Base-by-base conservation (phyloP, 768 basidiomycete genomes). In the Lyophyllum atratum region DNA sequence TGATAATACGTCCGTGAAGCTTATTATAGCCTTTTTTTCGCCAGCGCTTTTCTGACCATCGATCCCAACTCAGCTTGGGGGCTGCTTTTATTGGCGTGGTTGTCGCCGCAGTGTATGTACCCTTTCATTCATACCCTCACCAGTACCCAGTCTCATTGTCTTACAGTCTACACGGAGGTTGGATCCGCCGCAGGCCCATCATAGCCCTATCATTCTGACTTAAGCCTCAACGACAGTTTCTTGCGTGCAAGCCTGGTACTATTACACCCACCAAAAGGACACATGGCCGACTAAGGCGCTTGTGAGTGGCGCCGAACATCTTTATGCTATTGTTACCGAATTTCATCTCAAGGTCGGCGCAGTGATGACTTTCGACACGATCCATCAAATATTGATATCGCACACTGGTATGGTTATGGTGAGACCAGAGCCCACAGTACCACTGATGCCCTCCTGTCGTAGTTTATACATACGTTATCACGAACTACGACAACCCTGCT, bases 241-340 rank as follows among this genome's bases (percentile, higher is more conserved):
- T 7, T 73, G 73, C 39, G 68, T 85, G 26, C 85, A 86, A 65
- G 74, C 77, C 1, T 83, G 76, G 74, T 84, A 79, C 59, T 86
- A 85, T 61, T 85, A 68, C 54, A 73, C 69, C 15, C 76, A 85
- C 63, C 78, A 81, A 51, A 72, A 68, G 24, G 85, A 85, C 64
- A 62, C 68, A 24, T 84, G 81, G 81, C 68, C 73, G 14, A 70
- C 77, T 55, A 82, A 79, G 61, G 51, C 67, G 10, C 65, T 85
- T 24, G 85, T 84, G 52, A 61, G 76, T 67, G 28, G 22, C 39
- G 19, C 15, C 10, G 21, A 46, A 19, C 33, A 12, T 17, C 17
- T 11, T 3, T 14, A 6, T 42, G 22, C 1, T 25, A 8, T n/a
- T 28, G 14, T 12, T 45, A 8, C 19, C 24, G 37, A 69, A 21